Evolutionary conservation across 805 yeast genomes (phyloP).

Genomic region (Scheffersomyces amazonensis): DNA sequence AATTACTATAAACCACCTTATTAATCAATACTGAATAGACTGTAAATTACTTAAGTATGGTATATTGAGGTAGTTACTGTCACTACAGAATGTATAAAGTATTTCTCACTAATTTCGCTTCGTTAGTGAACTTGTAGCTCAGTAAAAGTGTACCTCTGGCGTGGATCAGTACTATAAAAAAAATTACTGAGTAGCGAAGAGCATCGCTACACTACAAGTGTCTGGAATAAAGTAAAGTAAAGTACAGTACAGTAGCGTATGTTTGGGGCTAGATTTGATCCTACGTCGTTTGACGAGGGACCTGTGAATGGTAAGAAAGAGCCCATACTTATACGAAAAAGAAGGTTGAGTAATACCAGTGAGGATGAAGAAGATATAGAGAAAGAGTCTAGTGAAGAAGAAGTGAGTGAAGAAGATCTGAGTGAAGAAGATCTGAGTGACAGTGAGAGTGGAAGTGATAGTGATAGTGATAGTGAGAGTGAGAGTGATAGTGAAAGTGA

Average conservation of each 20-base stretch:
- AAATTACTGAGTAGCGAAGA: too few species aligned
- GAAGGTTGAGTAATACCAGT: conserved; percentile 15
- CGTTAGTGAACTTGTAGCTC: too few species aligned
- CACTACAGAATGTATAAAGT: neutral
- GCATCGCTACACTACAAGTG: too few species aligned
- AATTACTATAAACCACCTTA: too few species aligned
- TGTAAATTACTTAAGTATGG: too few species aligned
- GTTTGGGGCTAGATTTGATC: conserved; percentile 70
- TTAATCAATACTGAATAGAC: too few species aligned
- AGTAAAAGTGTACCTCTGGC: too few species aligned
- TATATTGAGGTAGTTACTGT: neutral
- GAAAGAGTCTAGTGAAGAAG: conserved; percentile 4
- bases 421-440: conserved; percentile 1
- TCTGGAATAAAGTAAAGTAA: too few species aligned
- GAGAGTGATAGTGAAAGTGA: conserved; percentile 8
- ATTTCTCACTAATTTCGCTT: too few species aligned
- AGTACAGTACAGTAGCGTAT: too few species aligned
- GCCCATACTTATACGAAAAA: conserved; percentile 9
- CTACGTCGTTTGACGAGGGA: conserved; percentile 19
- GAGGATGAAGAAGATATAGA: conserved; percentile 4
- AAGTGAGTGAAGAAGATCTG: conserved; percentile 5
- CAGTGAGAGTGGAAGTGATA: conserved; percentile 10
- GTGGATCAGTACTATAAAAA: too few species aligned
- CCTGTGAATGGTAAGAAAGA: neutral
- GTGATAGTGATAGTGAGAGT: conserved; percentile 11